Conservation (phyloP, 139 green algal species). For the Chlorella sp. region DNA sequence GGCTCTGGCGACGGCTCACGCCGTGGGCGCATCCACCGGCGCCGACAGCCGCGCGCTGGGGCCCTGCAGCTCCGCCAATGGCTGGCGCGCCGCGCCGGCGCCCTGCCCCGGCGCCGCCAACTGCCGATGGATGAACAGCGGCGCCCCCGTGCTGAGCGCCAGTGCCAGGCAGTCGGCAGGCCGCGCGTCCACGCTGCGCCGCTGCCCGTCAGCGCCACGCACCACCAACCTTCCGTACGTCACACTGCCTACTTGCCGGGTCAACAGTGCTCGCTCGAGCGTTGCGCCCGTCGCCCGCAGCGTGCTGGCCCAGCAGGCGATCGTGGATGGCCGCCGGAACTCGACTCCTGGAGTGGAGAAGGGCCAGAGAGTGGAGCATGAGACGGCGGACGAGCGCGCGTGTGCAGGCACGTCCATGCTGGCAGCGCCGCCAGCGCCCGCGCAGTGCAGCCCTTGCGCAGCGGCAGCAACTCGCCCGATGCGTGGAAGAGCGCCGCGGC, state of each 20-base stretch:
- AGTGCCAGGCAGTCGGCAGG: slow-evolving; percentile 26
- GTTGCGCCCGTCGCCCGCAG: slow-evolving; percentile 28
- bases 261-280: slow-evolving; percentile 38
- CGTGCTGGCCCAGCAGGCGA: slow-evolving; percentile 30
- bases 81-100: no score
- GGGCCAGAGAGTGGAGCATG: neutral
- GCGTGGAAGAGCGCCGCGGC: slow-evolving; percentile 37
- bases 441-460: no score
- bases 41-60: no score
- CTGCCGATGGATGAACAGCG: slow-evolving; percentile 13
- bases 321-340: slow-evolving; percentile 28
- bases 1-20: no score
- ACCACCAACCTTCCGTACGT: no score
- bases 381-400: no score
- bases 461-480: neutral
- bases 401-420: no score
- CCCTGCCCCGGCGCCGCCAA: no score
- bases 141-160: slow-evolving; percentile 12
- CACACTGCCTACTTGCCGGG: slow-evolving; percentile 19
- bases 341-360: slow-evolving; percentile 8
- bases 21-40: no score
- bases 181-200: slow-evolving; percentile 30
- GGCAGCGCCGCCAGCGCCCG: no score
- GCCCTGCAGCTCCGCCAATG: no score
- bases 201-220: slow-evolving; percentile 8